phyloP scores from a whole-genome alignment of 805 yeast genomes.

The Schizosaccharomyces cryophilus region DNA sequence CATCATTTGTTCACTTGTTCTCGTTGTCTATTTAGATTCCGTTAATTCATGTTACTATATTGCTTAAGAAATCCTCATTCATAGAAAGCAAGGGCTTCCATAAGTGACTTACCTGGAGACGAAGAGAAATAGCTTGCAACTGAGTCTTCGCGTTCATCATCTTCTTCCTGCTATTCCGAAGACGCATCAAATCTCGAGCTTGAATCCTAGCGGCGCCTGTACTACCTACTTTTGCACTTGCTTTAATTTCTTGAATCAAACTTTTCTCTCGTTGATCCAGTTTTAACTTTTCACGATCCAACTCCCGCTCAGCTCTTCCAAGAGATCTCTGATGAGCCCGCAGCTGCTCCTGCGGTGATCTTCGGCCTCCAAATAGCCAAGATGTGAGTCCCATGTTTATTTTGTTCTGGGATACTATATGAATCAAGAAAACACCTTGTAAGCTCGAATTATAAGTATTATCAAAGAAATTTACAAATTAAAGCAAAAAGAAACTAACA shows the following conservation, averaged over 20 bases:
- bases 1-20: slow-evolving; percentile 89
- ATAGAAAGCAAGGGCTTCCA: background rate
- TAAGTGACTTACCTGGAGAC: slow-evolving; percentile 33
- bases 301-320: slow-evolving; percentile 81
- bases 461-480: too few relatives aligned
- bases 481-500: too few relatives aligned
- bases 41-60: background rate
- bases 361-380: slow-evolving; percentile 86
- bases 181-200: slow-evolving; percentile 83
- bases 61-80: slow-evolving; percentile 4
- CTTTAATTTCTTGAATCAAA: slow-evolving; percentile 61
- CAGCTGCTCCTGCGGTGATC: slow-evolving; percentile 84
- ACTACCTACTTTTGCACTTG: slow-evolving; percentile 76
- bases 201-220: slow-evolving; percentile 75
- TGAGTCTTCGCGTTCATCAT: slow-evolving; percentile 87
- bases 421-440: too few relatives aligned
- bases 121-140: slow-evolving; percentile 72
- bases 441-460: too few relatives aligned
- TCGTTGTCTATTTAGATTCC: slow-evolving; percentile 26
- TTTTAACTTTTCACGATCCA: slow-evolving; percentile 66
- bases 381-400: slow-evolving; percentile 41
- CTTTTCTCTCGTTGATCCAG: slow-evolving; percentile 82
- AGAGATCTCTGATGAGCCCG: slow-evolving; percentile 87
- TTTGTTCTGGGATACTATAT: background rate
- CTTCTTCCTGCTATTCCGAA: slow-evolving; percentile 49